Percentiles rank a stretch among this genome's conserved stretches.
Evolutionary conservation across 164 flowering plant species (phyloP).

Genomic region (Vitis vinifera): DNA sequence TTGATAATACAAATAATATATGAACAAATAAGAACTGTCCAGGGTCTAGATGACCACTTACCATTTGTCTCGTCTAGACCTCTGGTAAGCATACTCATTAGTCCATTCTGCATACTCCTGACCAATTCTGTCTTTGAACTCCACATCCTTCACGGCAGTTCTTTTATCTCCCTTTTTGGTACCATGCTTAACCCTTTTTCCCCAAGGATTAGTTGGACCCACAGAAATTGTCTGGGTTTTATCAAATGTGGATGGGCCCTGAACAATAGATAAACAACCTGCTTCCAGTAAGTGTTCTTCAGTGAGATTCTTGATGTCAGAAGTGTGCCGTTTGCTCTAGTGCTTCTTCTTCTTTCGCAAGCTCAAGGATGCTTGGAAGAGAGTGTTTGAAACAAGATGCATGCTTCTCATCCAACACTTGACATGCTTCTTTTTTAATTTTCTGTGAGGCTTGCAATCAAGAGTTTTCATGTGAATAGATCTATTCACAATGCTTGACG

Average conservation of each 20-base stretch:
- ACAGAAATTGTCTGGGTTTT: conserved; percentile 8
- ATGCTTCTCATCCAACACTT: conserved; percentile 29
- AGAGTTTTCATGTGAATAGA: conserved; percentile 8
- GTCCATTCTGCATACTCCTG: conserved; percentile 18
- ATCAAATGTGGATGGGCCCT: conserved; percentile 53
- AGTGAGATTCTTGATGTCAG: conserved; percentile 6
- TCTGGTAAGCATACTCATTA: conserved; percentile 38
- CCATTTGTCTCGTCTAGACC: conserved; percentile 50
- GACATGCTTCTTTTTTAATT: conserved; percentile 37
- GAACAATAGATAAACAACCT: conserved; percentile 19
- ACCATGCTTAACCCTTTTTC: conserved; percentile 18
- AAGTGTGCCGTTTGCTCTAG: conserved; percentile 20
- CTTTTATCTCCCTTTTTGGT: conserved; percentile 13
- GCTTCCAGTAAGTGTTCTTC: conserved; percentile 21
- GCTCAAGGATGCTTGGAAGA: conserved; percentile 39
- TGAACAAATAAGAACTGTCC: not conserved
- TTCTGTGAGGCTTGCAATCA: conserved; percentile 7
- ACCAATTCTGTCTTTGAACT: conserved; percentile 27
- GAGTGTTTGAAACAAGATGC: conserved; percentile 36
- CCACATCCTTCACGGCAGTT: conserved; percentile 15
- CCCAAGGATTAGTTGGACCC: conserved; percentile 14
- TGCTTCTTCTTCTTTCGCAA: conserved; percentile 54
- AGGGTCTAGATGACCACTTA: conserved; percentile 22
- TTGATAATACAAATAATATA: not conserved
- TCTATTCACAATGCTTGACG: conserved; percentile 11